Base-by-base conservation (phyloP, 345 rosid species). In the Conringia planisiliqua region DNA sequence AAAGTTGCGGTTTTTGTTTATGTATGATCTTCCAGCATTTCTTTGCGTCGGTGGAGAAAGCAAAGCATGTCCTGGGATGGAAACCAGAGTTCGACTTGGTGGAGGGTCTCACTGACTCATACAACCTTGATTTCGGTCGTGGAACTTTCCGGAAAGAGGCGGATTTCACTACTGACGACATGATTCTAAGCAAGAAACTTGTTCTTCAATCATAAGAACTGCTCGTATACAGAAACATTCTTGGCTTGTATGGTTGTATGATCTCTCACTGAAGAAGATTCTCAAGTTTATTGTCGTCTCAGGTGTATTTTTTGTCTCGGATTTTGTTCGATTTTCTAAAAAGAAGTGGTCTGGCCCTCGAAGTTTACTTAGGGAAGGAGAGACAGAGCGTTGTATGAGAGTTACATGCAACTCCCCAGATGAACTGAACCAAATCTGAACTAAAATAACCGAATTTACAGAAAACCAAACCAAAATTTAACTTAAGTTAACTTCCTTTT, bases 91-190 rank as follows among this genome's bases (percentile, higher is more conserved):
- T 87, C 35, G 86, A 79, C 82, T 88, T 89, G 48, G 97, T 92
- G 44, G 88, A 89, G 68, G 99, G 97, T n/a, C 99, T 95, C 48
- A 68, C 96, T 35, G 99, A 95, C 82, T 92, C 97, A 20, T 95
- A 90, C 90, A 87, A 85, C 66, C 90, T 92, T 13, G 97, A 92
- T 77, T 95, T 95, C 6, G 97, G 97, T 36, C 82, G 92, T 11
- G 97, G 97, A 66, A 92, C 97, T 4, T 90, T 17, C 86, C 70
- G 99, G 73, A 95, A 95, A 77, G 97, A 82, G 72, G 93, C 97
- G 5, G 97, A 95, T 80, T 92, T 95, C 84, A 76, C 93, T 6
- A 95, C 97, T 0, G 97, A 95, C 13, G 99, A 89, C 84, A 66
- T 89, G 77, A 88, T 95, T 61, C 90, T 95, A 4, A 87, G 92